Conservation (phyloP, 192 early-diverging fungal genomes). For the Linnemannia schmuckeri region DNA sequence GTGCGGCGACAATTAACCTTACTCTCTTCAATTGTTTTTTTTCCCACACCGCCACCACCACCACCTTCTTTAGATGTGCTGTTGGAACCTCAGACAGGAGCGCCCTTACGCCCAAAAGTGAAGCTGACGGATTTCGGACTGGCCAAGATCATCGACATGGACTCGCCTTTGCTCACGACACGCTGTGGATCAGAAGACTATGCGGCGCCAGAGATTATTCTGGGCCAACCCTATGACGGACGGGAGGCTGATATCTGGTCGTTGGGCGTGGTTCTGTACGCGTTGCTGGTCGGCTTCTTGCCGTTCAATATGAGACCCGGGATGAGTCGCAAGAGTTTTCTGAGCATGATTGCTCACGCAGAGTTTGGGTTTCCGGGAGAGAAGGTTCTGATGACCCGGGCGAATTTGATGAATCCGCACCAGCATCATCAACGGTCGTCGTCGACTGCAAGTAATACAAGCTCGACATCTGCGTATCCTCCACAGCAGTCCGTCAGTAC, state of each 20-base stretch:
- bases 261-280: constrained; percentile 82
- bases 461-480: neutral
- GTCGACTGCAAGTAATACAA: constrained; percentile 16
- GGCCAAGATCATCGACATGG: constrained; percentile 63
- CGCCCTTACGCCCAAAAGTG: constrained; percentile 50
- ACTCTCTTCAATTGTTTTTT: neutral
- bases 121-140: constrained; percentile 80
- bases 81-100: constrained; percentile 28
- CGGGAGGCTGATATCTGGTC: constrained; percentile 85
- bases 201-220: constrained; percentile 80
- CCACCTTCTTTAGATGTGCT: constrained; percentile 52
- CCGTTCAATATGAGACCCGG: constrained; percentile 80
- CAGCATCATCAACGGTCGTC: constrained; percentile 4
- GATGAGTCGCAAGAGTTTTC: constrained; percentile 62
- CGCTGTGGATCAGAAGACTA: constrained; percentile 85
- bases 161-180: constrained; percentile 59
- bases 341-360: constrained; percentile 73
- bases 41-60: constrained; percentile 1
- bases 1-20: constrained; percentile 1
- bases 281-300: constrained; percentile 77
- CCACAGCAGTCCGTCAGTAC: neutral
- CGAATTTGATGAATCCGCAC: constrained; percentile 24
- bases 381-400: constrained; percentile 28
- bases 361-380: constrained; percentile 72
- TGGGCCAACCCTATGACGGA: constrained; percentile 74